Evolutionary conservation across 1,284 basidiomycete genomes (phyloP).

Genomic region (Singerocomus inundabilis): DNA sequence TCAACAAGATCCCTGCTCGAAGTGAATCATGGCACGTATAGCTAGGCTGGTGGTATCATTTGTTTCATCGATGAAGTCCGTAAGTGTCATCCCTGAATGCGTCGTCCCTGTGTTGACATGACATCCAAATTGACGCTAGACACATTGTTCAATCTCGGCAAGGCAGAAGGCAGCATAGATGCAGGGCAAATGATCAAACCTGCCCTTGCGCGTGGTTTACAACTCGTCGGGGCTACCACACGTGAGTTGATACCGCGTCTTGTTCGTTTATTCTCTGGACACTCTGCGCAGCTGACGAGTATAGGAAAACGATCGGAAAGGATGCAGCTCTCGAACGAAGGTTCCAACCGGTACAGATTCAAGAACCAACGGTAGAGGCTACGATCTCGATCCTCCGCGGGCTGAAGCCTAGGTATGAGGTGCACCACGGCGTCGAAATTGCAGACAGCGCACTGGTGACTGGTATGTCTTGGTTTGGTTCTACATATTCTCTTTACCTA

Average conservation of each 20-base stretch:
- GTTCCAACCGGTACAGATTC: conserved; percentile 86
- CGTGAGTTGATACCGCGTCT: conserved; percentile 43
- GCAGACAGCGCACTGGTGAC: conserved; percentile 86
- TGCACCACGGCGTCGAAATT: conserved; percentile 91
- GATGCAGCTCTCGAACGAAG: conserved; percentile 89
- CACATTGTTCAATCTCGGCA: conserved; percentile 82
- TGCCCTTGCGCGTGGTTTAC: conserved; percentile 80
- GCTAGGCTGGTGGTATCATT: conserved; percentile 67
- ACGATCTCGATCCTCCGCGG: conserved; percentile 90
- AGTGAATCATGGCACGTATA: conserved; percentile 1
- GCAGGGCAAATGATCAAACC: conserved; percentile 92
- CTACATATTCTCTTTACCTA: background rate
- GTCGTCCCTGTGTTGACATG: conserved; percentile 6
- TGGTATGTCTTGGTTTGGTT: conserved; percentile 45
- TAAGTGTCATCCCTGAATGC: conserved; percentile 39
- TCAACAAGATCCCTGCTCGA: background rate
- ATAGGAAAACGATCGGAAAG: conserved; percentile 88
- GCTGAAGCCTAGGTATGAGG: conserved; percentile 81
- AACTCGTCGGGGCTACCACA: conserved; percentile 87
- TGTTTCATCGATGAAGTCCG: conserved; percentile 93
- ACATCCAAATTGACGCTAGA: conserved; percentile 40
- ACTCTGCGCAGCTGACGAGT: conserved; percentile 65
- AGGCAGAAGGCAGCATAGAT: conserved; percentile 89
- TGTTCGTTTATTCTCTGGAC: background rate
- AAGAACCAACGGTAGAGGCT: conserved; percentile 83